Percentiles rank a stretch among this genome's conserved stretches.
phyloP scores from a whole-genome alignment of 352 stramenopile species.

The Phytophthora lateralis region DNA sequence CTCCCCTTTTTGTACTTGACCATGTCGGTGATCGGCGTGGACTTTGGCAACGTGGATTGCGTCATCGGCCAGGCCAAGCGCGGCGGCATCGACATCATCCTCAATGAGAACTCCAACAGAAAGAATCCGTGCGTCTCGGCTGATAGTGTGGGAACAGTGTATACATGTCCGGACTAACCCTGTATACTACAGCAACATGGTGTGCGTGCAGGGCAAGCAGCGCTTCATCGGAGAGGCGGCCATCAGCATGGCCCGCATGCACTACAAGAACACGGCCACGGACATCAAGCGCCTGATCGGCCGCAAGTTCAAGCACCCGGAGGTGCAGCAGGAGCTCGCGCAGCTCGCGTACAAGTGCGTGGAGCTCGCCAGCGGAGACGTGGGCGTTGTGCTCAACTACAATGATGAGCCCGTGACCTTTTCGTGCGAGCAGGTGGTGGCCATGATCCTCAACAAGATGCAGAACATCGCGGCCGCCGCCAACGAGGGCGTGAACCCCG shows the following conservation, averaged over 20 bases:
- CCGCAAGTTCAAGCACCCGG: slow-evolving; percentile 95
- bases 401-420: slow-evolving; percentile 92
- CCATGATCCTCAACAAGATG: slow-evolving; percentile 98
- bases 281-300: slow-evolving; percentile 98
- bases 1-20: slow-evolving; percentile 7
- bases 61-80: slow-evolving; percentile 96
- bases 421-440: slow-evolving; percentile 95
- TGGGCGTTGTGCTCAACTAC: slow-evolving; percentile 93
- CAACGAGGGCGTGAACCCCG: slow-evolving; percentile 88
- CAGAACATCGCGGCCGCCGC: slow-evolving; percentile 93
- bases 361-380: slow-evolving; percentile 86
- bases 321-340: slow-evolving; percentile 96
- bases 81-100: slow-evolving; percentile 98
- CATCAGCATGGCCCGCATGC: slow-evolving; percentile 92
- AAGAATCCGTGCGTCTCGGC: slow-evolving; percentile 91
- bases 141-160: no score
- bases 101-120: slow-evolving; percentile 99
- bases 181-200: slow-evolving; percentile 62
- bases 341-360: slow-evolving; percentile 92
- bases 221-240: slow-evolving; percentile 94
- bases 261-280: slow-evolving; percentile 98
- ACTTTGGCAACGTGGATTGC: slow-evolving; percentile 97
- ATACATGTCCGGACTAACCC: background rate
- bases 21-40: slow-evolving; percentile 98
- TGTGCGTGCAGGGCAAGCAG: slow-evolving; percentile 90